Evolutionary conservation across 1,284 basidiomycete genomes (phyloP).

Genomic region (Apiotrichum sp.): DNA sequence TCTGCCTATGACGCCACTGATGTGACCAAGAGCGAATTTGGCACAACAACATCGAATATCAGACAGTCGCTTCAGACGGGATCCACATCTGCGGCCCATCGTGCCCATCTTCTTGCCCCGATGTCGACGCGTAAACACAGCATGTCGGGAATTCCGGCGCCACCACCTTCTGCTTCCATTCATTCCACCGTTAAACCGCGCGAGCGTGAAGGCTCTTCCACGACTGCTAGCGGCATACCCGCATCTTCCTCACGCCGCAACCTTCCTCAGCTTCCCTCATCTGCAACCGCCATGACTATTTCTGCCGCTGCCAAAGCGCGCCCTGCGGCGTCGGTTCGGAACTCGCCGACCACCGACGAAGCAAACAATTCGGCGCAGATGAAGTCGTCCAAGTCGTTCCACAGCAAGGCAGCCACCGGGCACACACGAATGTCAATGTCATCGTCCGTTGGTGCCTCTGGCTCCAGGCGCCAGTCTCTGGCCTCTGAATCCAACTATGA

Average conservation of each 20-base stretch:
- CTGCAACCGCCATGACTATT: constrained; percentile 35
- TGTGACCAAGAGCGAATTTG: constrained; percentile 9
- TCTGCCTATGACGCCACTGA: constrained; percentile 4
- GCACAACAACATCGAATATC: background rate
- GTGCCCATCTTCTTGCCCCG: constrained; percentile 36
- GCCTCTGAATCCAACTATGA: constrained; percentile 45
- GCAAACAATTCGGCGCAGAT: constrained; percentile 17
- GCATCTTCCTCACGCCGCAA: constrained; percentile 55
- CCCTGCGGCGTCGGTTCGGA: constrained; percentile 15
- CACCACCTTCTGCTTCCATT: constrained; percentile 1
- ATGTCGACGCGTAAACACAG: constrained; percentile 31
- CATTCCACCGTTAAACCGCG: background rate
- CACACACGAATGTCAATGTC: constrained; percentile 31
- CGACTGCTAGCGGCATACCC: background rate
- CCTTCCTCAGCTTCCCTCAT: constrained; percentile 49
- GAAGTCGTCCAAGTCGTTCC: constrained; percentile 28
- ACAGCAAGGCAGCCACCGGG: no score
- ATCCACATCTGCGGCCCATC: constrained; percentile 29
- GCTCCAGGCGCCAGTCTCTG: constrained; percentile 29
- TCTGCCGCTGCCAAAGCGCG: constrained; percentile 37
- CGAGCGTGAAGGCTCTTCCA: constrained; percentile 5
- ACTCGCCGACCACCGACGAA: constrained; percentile 10
- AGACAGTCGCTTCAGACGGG: constrained; percentile 15
- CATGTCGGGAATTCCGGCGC: constrained; percentile 14
- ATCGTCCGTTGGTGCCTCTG: constrained; percentile 32